These are phyloP conservation scores for Pisolithus thermaeus DNA, from an alignment of 1,284 basidiomycete genomes.

Conservation along the genomic window DNA sequence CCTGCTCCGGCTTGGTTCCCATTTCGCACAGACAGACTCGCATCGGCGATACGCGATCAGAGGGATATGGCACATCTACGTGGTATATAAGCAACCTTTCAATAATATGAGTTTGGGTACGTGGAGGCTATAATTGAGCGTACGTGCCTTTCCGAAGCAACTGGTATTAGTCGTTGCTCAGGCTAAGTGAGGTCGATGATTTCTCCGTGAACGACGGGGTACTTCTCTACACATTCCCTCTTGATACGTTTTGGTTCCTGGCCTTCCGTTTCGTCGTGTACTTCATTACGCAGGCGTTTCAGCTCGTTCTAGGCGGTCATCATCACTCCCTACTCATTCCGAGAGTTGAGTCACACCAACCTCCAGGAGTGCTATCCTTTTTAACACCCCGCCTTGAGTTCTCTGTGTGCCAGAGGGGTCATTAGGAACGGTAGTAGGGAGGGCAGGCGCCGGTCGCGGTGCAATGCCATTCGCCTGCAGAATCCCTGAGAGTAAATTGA, in stretches of 20 bases:
- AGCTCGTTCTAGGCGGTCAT: constrained; percentile 7
- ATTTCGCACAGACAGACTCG: too few relatives aligned
- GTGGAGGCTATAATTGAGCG: too few relatives aligned
- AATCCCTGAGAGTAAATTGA: constrained; percentile 10
- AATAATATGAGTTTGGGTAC: too few relatives aligned
- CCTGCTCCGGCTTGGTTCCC: too few relatives aligned
- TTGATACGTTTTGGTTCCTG: constrained; percentile 15
- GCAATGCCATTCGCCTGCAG: constrained; percentile 17
- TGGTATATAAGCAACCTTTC: too few relatives aligned
- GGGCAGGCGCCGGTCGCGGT: neutral
- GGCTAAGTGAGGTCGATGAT: constrained; percentile 15
- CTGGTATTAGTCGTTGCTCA: too few relatives aligned
- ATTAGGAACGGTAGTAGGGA: neutral
- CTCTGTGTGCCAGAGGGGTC: neutral
- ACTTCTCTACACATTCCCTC: constrained; percentile 1
- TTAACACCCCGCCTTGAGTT: constrained; percentile 3
- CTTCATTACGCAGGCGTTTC: constrained; percentile 8
- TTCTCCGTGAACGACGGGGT: constrained; percentile 2
- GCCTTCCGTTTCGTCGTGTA: neutral
- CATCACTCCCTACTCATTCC: neutral
- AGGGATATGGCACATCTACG: too few relatives aligned
- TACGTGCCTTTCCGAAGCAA: too few relatives aligned
- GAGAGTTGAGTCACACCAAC: neutral
- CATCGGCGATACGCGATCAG: too few relatives aligned
- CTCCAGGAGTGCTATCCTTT: constrained; percentile 10